Evolutionary conservation across 2,329 filamentous ascomycete species (phyloP).

Genomic region (Pseudocercospora macadamiae): DNA sequence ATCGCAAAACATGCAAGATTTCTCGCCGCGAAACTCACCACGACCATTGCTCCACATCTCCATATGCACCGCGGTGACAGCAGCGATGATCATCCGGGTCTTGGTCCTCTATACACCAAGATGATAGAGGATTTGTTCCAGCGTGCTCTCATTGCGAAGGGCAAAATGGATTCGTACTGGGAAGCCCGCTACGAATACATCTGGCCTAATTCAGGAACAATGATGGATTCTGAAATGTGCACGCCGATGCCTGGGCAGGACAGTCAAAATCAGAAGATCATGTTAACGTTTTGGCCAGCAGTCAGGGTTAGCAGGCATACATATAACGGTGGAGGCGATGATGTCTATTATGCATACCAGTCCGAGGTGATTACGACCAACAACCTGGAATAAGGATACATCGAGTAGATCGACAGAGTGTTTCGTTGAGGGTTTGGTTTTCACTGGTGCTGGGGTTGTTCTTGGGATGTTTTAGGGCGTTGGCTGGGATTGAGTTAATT

Average conservation of each 20-base stretch:
- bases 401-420: too few relatives aligned
- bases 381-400: too few relatives aligned
- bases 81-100: neutral
- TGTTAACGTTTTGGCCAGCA: neutral
- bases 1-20: neutral
- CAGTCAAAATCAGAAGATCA: neutral
- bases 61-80: neutral
- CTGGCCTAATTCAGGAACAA: neutral
- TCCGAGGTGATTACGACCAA: too few relatives aligned
- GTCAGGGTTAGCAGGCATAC: neutral
- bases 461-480: too few relatives aligned
- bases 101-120: neutral
- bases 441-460: too few relatives aligned
- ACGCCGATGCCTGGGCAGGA: neutral
- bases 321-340: neutral
- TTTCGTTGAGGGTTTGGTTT: too few relatives aligned
- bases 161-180: neutral
- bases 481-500: too few relatives aligned
- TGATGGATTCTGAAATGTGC: neutral
- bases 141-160: neutral
- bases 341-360: neutral
- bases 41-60: neutral
- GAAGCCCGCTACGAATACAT: slow-evolving; percentile 1
- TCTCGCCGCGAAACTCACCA: neutral
- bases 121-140: neutral